Evolutionary conservation across 306 rosid species (phyloP).

Genomic region (Medicago ruthenica): DNA sequence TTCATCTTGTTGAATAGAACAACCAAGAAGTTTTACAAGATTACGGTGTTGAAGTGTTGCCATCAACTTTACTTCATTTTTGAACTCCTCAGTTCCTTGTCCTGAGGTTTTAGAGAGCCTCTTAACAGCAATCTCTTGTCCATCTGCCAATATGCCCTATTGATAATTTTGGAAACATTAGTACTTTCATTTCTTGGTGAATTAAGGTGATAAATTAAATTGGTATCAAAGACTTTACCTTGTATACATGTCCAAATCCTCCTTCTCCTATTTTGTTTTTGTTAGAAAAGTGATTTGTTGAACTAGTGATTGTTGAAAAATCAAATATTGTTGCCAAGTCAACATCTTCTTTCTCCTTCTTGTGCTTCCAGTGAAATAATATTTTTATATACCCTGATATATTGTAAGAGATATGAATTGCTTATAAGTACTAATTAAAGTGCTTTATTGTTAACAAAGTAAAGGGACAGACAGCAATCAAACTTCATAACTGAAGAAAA

Average conservation of each 20-base stretch:
- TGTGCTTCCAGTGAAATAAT: neutral
- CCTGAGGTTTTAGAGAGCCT: neutral
- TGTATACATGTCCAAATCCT: neutral
- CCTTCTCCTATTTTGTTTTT: neutral
- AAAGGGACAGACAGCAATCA: neutral
- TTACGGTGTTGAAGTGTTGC: slow-evolving; percentile 7
- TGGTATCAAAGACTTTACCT: neutral
- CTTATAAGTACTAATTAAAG: neutral
- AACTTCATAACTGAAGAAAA: neutral
- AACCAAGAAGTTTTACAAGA: neutral
- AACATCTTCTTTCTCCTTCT: neutral
- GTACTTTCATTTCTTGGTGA: neutral
- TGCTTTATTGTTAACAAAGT: neutral
- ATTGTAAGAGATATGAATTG: no score
- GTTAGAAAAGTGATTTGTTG: neutral
- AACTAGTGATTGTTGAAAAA: neutral
- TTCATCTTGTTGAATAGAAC: neutral
- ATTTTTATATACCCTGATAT: neutral
- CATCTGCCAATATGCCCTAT: neutral
- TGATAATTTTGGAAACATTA: neutral
- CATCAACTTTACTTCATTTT: neutral
- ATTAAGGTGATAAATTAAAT: neutral
- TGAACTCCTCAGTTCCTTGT: neutral
- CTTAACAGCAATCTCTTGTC: slow-evolving; percentile 3
- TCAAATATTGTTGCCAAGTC: neutral